Conservation (phyloP, 1,139 yeast species). For the Zygosaccharomyces sapae region DNA sequence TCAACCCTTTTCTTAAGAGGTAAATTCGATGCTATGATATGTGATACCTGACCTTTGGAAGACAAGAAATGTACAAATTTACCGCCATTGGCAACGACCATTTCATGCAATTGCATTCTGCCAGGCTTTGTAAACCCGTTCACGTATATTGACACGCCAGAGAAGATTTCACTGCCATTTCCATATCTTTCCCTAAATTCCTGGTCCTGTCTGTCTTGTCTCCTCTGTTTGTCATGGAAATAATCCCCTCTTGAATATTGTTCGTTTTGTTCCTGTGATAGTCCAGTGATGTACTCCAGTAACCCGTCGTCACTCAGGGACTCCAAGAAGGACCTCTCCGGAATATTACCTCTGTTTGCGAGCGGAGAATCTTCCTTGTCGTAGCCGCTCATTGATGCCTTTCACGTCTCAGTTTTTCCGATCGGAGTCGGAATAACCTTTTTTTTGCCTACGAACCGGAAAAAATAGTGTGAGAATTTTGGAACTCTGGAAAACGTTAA, state of each 20-base stretch:
- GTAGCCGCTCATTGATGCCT: slow-evolving; percentile 3
- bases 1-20: slow-evolving; percentile 72
- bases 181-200: slow-evolving; percentile 48
- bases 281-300: slow-evolving; percentile 17
- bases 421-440: not conserved
- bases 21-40: slow-evolving; percentile 71
- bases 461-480: not conserved
- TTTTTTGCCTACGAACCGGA: not conserved
- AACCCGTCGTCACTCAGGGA: slow-evolving; percentile 14
- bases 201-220: slow-evolving; percentile 66
- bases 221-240: slow-evolving; percentile 58
- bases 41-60: slow-evolving; percentile 73
- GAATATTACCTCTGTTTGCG: slow-evolving; percentile 4
- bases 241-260: slow-evolving; percentile 44
- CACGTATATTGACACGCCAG: slow-evolving; percentile 63
- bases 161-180: slow-evolving; percentile 45
- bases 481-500: no score
- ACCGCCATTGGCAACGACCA: slow-evolving; percentile 79
- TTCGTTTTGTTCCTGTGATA: slow-evolving; percentile 13
- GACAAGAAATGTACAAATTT: slow-evolving; percentile 61
- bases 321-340: slow-evolving; percentile 6
- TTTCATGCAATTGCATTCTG: slow-evolving; percentile 61
- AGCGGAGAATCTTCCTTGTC: slow-evolving; percentile 6
- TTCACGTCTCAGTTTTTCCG: slow-evolving; percentile 1
- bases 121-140: slow-evolving; percentile 87